Conservation (phyloP, 768 basidiomycete genomes). For the Boletus vinaceobasis region DNA sequence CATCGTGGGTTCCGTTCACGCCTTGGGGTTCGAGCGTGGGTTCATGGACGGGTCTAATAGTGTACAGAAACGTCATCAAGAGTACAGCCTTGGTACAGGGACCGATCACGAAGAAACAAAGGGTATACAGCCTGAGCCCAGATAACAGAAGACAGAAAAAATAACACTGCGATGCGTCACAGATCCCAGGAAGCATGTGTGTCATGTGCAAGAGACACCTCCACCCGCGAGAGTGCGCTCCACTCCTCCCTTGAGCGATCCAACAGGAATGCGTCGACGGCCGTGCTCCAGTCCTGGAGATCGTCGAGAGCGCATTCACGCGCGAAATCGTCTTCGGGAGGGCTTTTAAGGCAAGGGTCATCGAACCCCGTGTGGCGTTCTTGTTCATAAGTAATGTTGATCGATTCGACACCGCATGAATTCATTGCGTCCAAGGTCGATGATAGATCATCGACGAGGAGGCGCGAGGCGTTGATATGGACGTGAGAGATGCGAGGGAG, state of each 20-base stretch:
- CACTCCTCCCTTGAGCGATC: constrained; percentile 16
- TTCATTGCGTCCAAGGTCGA: constrained; percentile 19
- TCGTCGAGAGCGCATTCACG: constrained; percentile 32
- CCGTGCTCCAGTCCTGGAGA: constrained; percentile 26
- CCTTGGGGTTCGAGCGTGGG: not conserved
- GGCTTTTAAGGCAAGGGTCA: not conserved
- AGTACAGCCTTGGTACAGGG: constrained; percentile 1
- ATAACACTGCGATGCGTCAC: constrained; percentile 5
- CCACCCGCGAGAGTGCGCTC: constrained; percentile 13
- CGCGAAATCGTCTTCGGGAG: constrained; percentile 21
- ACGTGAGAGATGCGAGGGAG: constrained; percentile 18
- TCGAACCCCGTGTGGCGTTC: constrained; percentile 1
- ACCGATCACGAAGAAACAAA: not conserved
- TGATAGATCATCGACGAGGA: constrained; percentile 19
- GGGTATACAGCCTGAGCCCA: not conserved
- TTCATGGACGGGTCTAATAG: not conserved
- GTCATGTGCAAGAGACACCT: constrained; percentile 16
- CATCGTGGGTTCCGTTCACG: not conserved
- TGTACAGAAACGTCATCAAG: not conserved
- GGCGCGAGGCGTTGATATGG: constrained; percentile 27
- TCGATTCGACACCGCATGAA: constrained; percentile 16
- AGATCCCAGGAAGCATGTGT: constrained; percentile 23
- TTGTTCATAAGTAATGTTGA: constrained; percentile 23
- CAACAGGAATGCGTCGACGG: constrained; percentile 19
- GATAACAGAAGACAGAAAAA: not conserved